These are phyloP conservation scores for Colletotrichum phormii DNA, from an alignment of 2,329 filamentous ascomycete species.

Conservation along the genomic window DNA sequence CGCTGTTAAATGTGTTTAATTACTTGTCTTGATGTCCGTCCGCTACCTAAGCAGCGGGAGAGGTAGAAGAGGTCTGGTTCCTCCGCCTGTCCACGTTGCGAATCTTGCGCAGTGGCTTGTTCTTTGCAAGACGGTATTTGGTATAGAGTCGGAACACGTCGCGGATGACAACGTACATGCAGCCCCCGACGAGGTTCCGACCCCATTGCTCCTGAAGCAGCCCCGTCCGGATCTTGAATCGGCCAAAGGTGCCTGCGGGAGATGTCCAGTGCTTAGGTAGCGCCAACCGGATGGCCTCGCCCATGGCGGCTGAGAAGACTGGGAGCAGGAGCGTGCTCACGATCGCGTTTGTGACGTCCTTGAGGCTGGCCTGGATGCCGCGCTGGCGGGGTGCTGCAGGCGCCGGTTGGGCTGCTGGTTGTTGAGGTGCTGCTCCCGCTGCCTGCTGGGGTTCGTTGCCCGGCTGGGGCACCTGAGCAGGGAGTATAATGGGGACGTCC, in stretches of 20 bases:
- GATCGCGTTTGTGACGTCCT: slow-evolving; percentile 60
- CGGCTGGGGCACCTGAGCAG: background rate
- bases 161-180: slow-evolving; percentile 87
- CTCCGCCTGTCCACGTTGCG: slow-evolving; percentile 62
- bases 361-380: slow-evolving; percentile 51
- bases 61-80: slow-evolving; percentile 43
- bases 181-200: slow-evolving; percentile 87
- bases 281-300: slow-evolving; percentile 76
- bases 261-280: slow-evolving; percentile 78
- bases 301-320: slow-evolving; percentile 81
- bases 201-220: slow-evolving; percentile 90
- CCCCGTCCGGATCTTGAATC: slow-evolving; percentile 59
- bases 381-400: slow-evolving; percentile 39
- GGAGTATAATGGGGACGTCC: no score
- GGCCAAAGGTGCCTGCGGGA: slow-evolving; percentile 43
- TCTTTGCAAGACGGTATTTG: slow-evolving; percentile 71
- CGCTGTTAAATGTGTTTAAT: background rate
- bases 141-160: slow-evolving; percentile 71
- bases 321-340: slow-evolving; percentile 79
- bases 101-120: slow-evolving; percentile 65
- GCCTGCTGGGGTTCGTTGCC: slow-evolving; percentile 1
- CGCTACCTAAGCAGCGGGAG: background rate
- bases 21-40: no score
- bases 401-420: slow-evolving; percentile 33
- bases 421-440: slow-evolving; percentile 42